Evolutionary conservation across 371 early-diverging fungal species (phyloP), one percentile per base, ranked within the genome.

Genomic region (Catenaria anguillulae): DNA sequence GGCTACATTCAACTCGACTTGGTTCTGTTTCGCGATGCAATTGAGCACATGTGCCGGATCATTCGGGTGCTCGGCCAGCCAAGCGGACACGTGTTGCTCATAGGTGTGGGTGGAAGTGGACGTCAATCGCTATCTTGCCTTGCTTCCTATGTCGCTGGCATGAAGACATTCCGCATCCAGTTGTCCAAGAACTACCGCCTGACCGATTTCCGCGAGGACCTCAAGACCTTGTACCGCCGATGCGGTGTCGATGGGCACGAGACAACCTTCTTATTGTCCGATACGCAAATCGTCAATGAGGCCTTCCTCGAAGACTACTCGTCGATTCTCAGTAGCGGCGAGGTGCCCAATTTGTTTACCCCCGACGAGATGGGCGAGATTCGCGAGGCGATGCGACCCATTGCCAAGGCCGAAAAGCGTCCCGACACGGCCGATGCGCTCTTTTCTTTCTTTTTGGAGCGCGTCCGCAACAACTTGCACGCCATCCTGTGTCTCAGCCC

Each of bases 31-130:
- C 33, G 68, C 5, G 79, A 79, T 61, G 80, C 80, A 21, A 73
- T 80, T 23, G 76, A 79, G 56, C 80, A 80, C 64, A 75, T 80
- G 50, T 74, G 73, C 65, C 62, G 79, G 24, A 71, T 80, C 33
- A 68, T 74, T 1, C 67, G 81, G 5, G 70, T 80, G 10, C 62
- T 81, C 15, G 62, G 77, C 21, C 68, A 70, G 59, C 80, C 76
- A 0, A 61, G 66, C 45, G 80, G 80, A 12, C 75, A 80, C 60
- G 75, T 73, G n/a, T 63, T 81, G 19, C 64, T 81, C 26, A 71
- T 81, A 54, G 80, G 80, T 8, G 77, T 80, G 34, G 80, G 80
- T 6, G 81, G 81, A 8, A 69, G 69, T 55, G 80, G 80, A 10
- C 61, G 77, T 15, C 77, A 77, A 59, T 66, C 67, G 15, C 62